Evolutionary conservation across 805 yeast species (phyloP).

Genomic region (Middelhovenomyces tepae): DNA sequence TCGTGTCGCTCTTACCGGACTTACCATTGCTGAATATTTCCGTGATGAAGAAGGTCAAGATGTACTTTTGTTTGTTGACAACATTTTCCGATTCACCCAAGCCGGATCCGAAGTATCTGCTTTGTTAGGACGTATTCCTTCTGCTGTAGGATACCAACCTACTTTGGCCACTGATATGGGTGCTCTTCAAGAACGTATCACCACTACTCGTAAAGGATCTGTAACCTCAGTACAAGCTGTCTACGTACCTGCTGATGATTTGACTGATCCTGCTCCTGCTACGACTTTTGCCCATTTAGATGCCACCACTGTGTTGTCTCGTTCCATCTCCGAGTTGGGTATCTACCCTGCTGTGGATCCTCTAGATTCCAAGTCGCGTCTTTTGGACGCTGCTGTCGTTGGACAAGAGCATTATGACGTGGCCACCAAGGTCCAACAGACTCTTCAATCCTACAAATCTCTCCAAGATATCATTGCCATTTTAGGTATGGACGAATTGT

Average conservation of each 20-base stretch:
- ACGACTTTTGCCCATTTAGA: slow-evolving; percentile 99
- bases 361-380: slow-evolving; percentile 97
- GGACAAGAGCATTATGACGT: slow-evolving; percentile 98
- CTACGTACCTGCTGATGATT: slow-evolving; percentile 99
- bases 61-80: slow-evolving; percentile 97
- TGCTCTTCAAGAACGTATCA: slow-evolving; percentile 98
- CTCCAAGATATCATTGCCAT: slow-evolving; percentile 99
- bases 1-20: slow-evolving; percentile 99
- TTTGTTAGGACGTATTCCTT: slow-evolving; percentile 98
- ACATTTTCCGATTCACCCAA: slow-evolving; percentile 99
- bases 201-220: slow-evolving; percentile 99
- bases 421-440: slow-evolving; percentile 93
- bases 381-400: slow-evolving; percentile 92
- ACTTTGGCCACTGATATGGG: slow-evolving; percentile 99
- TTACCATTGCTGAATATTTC: slow-evolving; percentile 99
- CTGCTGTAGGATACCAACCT: slow-evolving; percentile 99
- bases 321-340: slow-evolving; percentile 99
- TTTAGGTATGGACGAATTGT: slow-evolving; percentile 99
- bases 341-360: slow-evolving; percentile 99
- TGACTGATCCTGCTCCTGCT: slow-evolving; percentile 99
- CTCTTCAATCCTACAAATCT: slow-evolving; percentile 99
- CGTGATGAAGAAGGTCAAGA: slow-evolving; percentile 99
- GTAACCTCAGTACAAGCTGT: slow-evolving; percentile 99
- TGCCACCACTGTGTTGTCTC: slow-evolving; percentile 99
- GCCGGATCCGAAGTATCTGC: slow-evolving; percentile 99